Conservation (phyloP, 2,329 filamentous ascomycete genomes). For the Sporothrix variecibatus region DNA sequence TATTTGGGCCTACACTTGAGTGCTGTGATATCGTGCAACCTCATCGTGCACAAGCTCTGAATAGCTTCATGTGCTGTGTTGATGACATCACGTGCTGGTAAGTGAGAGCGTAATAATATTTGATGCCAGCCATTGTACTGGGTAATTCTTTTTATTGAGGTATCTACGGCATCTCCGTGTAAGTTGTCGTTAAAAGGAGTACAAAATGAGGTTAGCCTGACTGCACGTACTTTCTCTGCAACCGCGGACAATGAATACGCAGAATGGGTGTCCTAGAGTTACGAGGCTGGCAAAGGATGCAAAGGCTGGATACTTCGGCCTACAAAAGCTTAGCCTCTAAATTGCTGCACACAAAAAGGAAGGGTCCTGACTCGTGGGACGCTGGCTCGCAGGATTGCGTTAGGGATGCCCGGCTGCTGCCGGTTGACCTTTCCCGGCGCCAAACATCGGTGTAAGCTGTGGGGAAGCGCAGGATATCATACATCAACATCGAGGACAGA, state of each 20-base stretch:
- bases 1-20: neutral
- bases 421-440: slow-evolving; percentile 14
- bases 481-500: neutral
- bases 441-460: neutral
- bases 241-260: slow-evolving; percentile 13
- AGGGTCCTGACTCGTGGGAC: neutral
- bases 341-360: neutral
- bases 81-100: neutral
- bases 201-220: neutral
- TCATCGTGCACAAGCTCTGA: neutral
- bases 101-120: neutral
- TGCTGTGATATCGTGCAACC: neutral
- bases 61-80: neutral
- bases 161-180: neutral
- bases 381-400: neutral
- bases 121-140: neutral
- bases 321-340: too few relatives aligned
- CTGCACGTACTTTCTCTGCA: neutral
- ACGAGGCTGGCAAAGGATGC: neutral
- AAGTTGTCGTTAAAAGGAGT: neutral
- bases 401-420: neutral
- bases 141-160: neutral
- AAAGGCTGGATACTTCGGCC: too few relatives aligned
- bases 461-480: neutral
- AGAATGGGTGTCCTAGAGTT: neutral